A percentile compares a stretch with the other conserved stretches of the same genome.
phyloP scores from a whole-genome alignment of 2,329 filamentous ascomycete genomes.

The Nothophoma quercina region DNA sequence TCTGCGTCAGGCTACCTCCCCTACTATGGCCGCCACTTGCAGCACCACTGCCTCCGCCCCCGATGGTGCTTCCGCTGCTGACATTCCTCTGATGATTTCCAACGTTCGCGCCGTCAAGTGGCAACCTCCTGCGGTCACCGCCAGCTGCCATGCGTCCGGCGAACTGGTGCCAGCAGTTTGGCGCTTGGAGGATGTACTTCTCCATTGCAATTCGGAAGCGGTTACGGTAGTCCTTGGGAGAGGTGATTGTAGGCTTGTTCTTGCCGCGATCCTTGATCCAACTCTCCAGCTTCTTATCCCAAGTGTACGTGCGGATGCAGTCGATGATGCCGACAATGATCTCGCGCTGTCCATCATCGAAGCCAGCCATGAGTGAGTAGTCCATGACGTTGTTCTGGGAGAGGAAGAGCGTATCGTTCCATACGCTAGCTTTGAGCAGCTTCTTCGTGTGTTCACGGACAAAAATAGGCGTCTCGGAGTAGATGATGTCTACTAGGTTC shows the following conservation, averaged over 20 bases:
- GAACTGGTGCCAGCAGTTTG: slow-evolving; percentile 79
- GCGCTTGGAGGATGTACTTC: slow-evolving; percentile 79
- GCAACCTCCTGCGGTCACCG: slow-evolving; percentile 24
- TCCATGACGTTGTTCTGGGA: slow-evolving; percentile 98
- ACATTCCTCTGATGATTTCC: slow-evolving; percentile 25
- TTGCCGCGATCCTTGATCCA: slow-evolving; percentile 98
- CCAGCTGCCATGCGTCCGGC: slow-evolving; percentile 33
- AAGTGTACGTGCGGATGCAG: slow-evolving; percentile 97
- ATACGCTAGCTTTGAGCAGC: slow-evolving; percentile 86
- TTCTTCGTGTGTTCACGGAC: slow-evolving; percentile 96
- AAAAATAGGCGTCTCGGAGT: slow-evolving; percentile 88
- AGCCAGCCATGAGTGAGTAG: slow-evolving; percentile 97
- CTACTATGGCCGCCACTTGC: slow-evolving; percentile 13
- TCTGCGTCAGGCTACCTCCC: slow-evolving; percentile 7
- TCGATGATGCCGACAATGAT: slow-evolving; percentile 96
- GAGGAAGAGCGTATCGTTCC: slow-evolving; percentile 96
- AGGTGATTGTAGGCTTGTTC: slow-evolving; percentile 90
- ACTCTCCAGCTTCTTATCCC: slow-evolving; percentile 99
- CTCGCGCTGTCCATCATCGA: slow-evolving; percentile 88
- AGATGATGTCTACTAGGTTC: slow-evolving; percentile 99
- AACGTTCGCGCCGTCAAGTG: slow-evolving; percentile 18
- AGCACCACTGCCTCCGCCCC: slow-evolving; percentile 3
- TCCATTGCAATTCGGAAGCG: slow-evolving; percentile 97
- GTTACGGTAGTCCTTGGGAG: slow-evolving; percentile 96
- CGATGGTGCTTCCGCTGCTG: slow-evolving; percentile 23